Evolutionary conservation across 164 flowering plant genomes (phyloP).

Genomic region (Echeveria elegans): DNA sequence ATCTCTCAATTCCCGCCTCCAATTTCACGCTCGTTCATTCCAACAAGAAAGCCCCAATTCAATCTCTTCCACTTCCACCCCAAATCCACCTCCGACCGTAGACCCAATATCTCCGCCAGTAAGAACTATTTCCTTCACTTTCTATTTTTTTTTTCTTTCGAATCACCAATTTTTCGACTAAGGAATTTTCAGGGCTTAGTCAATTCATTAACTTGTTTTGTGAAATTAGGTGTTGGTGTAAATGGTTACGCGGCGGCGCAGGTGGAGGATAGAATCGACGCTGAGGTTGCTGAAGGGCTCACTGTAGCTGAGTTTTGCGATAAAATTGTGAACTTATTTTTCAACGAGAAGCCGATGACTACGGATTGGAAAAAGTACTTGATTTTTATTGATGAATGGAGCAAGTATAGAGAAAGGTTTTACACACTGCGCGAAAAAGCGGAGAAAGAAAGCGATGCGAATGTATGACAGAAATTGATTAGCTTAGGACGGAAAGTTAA

Average conservation of each 20-base stretch:
- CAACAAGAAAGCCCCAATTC: neutral
- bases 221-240: slow-evolving; percentile 28
- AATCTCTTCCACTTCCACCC: neutral
- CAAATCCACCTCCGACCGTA: neutral
- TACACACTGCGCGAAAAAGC: slow-evolving; percentile 60
- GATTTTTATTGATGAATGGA: slow-evolving; percentile 87
- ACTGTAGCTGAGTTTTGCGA: slow-evolving; percentile 82
- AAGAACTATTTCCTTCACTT: neutral
- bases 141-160: neutral
- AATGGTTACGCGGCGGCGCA: slow-evolving; percentile 24
- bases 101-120: neutral
- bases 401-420: slow-evolving; percentile 61
- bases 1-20: neutral
- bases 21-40: neutral
- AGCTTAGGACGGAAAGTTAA: slow-evolving; percentile 48
- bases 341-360: slow-evolving; percentile 67
- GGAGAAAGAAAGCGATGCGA: slow-evolving; percentile 45
- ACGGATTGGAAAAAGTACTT: slow-evolving; percentile 81
- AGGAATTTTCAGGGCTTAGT: neutral
- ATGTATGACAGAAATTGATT: slow-evolving; percentile 40
- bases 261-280: slow-evolving; percentile 40
- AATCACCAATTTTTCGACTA: neutral
- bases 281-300: slow-evolving; percentile 65
- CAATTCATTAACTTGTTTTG: neutral
- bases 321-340: slow-evolving; percentile 69